These are phyloP conservation scores for Aspergillus felis DNA, from an alignment of 2,329 filamentous ascomycete species.

Conservation along the genomic window DNA sequence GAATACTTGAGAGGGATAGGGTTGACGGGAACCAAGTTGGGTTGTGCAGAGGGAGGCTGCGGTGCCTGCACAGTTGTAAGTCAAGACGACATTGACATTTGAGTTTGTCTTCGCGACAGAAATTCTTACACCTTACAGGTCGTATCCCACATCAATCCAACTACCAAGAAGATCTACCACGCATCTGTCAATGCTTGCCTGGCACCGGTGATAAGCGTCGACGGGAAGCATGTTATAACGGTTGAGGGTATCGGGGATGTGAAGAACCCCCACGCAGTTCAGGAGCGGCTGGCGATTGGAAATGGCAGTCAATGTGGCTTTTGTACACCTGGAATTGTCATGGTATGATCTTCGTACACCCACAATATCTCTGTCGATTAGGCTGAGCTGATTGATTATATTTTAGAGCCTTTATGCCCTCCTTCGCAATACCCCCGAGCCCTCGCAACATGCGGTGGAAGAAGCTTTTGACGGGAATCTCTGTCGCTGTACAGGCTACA, in stretches of 20 bases:
- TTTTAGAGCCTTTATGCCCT: slow-evolving; percentile 80
- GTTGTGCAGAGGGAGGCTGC: slow-evolving; percentile 93
- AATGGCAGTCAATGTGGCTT: slow-evolving; percentile 95
- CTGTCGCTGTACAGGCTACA: slow-evolving; percentile 91
- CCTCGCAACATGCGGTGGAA: slow-evolving; percentile 79
- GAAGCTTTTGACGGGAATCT: slow-evolving; percentile 97
- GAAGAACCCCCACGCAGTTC: slow-evolving; percentile 79
- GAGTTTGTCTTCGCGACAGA: background rate
- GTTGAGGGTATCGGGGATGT: slow-evolving; percentile 92
- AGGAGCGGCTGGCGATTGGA: slow-evolving; percentile 84
- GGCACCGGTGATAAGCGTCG: slow-evolving; percentile 84
- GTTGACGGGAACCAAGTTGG: slow-evolving; percentile 91
- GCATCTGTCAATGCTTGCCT: slow-evolving; percentile 95
- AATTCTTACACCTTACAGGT: slow-evolving; percentile 47
- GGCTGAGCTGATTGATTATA: slow-evolving; percentile 4
- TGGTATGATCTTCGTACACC: slow-evolving; percentile 48
- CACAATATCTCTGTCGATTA: too few species aligned
- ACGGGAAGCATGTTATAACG: slow-evolving; percentile 97
- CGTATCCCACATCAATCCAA: slow-evolving; percentile 88
- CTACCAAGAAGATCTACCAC: slow-evolving; percentile 89
- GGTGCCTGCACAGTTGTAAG: slow-evolving; percentile 56
- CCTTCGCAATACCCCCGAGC: slow-evolving; percentile 74
- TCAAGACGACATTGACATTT: background rate
- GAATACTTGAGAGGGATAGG: slow-evolving; percentile 93
- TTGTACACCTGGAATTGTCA: slow-evolving; percentile 96